Evolutionary conservation across 352 stramenopile genomes (phyloP), one percentile per base, ranked within the genome.

Genomic region (Pythium brachiatum): DNA sequence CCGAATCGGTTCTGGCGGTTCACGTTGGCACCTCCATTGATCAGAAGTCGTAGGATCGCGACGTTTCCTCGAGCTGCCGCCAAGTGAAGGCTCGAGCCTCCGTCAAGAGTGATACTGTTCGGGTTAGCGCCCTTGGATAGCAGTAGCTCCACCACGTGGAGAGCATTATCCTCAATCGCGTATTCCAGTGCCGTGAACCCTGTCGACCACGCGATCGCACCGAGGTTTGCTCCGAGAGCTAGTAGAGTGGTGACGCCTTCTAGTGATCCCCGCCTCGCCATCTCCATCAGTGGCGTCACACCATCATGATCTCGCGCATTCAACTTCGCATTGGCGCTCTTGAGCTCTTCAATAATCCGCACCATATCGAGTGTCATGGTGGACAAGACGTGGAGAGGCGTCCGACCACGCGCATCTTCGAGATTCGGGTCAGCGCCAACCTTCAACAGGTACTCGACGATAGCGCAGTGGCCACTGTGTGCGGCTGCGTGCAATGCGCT

Each of bases 221-320:
- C 64, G 25, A 94, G 64, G 51, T 87, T 68, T 13, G 83, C 85
- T n/a, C 87, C 87, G 32, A 94, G 72, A 2, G 78, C 79, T 4
- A 95, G 57, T 8, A 95, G 61, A 11, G 81, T 92, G 16, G 81
- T 73, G 9, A 79, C 74, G 5, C 83, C 85, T 80, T 94, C 87
- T 5, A 90, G 57, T 11, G 75, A 94, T 3, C 70, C 72, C 27
- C 65, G 66, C 2, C 62, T 61, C 29, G 82, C 90, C 78, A 94
- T 91, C 15, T 72, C 67, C 83, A 94, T 92, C 16, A 95, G 71
- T 4, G 87, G 81, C n/a, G 87, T 95, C 53, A 83, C 62, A 1
- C 87, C 87, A 25, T 84, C 62, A 16, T 75, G 81, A 53, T 95
- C 85, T 13, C 66, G 68, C 6, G 76, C 72, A 43, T 95, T 68